These are phyloP conservation scores for Sclerotinia nivalis DNA, from an alignment of 2,329 filamentous ascomycete genomes.

Conservation along the genomic window DNA sequence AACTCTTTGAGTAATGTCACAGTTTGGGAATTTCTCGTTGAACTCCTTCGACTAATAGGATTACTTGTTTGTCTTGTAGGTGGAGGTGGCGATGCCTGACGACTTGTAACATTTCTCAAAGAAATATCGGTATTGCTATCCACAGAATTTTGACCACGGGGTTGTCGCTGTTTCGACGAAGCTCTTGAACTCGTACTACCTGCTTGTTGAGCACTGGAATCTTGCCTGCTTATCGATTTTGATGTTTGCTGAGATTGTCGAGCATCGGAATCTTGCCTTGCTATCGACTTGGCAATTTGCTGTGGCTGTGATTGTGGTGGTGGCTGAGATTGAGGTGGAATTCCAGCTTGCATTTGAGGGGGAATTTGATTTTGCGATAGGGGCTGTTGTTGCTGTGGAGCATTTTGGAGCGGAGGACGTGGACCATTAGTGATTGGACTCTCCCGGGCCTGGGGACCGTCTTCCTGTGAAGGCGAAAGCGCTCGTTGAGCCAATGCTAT, in stretches of 20 bases:
- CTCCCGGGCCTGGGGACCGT: conserved; percentile 49
- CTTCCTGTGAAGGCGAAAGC: conserved; percentile 41
- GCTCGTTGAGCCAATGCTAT: conserved; percentile 47
- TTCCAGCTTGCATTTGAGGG: conserved; percentile 8
- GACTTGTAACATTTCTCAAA: conserved; percentile 46
- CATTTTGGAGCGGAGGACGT: conserved; percentile 60
- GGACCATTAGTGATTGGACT: conserved; percentile 59
- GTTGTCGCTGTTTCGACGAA: conserved; percentile 54
- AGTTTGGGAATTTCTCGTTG: conserved; percentile 57
- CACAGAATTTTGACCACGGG: conserved; percentile 63
- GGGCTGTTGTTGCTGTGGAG: conserved; percentile 14
- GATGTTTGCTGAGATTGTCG: conserved; percentile 45
- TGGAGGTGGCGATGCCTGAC: conserved; percentile 59
- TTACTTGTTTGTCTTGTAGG: conserved; percentile 59
- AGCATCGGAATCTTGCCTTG: conserved; percentile 33
- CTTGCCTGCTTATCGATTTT: conserved; percentile 37
- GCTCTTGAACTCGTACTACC: conserved; percentile 41
- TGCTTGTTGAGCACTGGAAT: conserved; percentile 36
- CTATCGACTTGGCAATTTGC: conserved; percentile 40
- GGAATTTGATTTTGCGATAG: neutral
- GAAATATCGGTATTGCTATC: conserved; percentile 64
- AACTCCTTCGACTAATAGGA: conserved; percentile 60
- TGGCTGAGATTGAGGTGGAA: conserved; percentile 14
- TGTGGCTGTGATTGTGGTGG: conserved; percentile 27
- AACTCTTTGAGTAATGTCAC: conserved; percentile 83